Base-by-base conservation (phyloP, 225 moss, liverwort and hornwort species). In the Pseudisothecium myosuroides region DNA sequence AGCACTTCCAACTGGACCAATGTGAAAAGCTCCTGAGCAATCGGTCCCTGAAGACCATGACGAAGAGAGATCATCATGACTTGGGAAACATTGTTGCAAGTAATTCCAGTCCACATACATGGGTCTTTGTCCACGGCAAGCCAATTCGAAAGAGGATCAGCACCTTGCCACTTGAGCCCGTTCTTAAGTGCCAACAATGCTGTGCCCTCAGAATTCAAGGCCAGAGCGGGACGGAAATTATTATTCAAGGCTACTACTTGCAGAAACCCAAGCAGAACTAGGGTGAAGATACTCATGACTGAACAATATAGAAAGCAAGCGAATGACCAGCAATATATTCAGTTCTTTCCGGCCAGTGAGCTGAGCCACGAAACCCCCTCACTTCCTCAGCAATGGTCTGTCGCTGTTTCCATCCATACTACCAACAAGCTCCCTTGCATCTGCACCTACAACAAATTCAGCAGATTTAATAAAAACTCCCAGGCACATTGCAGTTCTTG, bases 51-150 rank as follows among this genome's bases (percentile, higher is more conserved):
- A 67, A 92, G 52, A 88, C 77, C 64, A 92, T 91, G 80, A 90
- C 91, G 82, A 89, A 94, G 82, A 85, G 95, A 68, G 23, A 96
- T 76, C 31, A 68, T 90, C 10, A 87, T 93, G 31, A 98, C 94
- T 88, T 88, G 89, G 22, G 82, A 71, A 45, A 84, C 62, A 41
- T 90, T 91, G 66, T 87, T 86, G 91, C 97, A 98, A 47, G 85
- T 88, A 45, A 98, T 92, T 77, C 96, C 94, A 43, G 82, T 84
- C 97, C 97, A 98, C 66, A 41, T 82, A 83, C 97, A 98, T 86
- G 93, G 92, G 88, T 93, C 91, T 47, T 90, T 87, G 80, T 91
- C 94, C 86, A 88, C 82, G 37, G 65, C 89, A 29, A 89, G 82
- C 97, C 97, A 98, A 82, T 93, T 94, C 37, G 88, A 83, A 85